Base-by-base conservation (phyloP, 768 basidiomycete genomes). In the Mrakia gelida region DNA sequence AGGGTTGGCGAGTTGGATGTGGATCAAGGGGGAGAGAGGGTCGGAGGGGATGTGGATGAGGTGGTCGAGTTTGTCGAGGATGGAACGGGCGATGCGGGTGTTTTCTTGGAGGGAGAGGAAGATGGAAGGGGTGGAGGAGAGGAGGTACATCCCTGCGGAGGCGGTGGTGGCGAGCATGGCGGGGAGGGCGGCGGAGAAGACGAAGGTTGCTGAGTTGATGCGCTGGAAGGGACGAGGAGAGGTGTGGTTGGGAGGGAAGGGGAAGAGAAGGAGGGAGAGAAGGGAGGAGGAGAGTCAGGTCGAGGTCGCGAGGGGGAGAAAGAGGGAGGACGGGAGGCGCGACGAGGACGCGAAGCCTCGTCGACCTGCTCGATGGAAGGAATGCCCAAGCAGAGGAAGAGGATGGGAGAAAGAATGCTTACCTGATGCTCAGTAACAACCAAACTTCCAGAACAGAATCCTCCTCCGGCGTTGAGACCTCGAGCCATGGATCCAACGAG, bases 181-280 rank as follows among this genome's bases (percentile, higher is more conserved):
- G 0, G 97, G 97, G 86, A 96, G 90, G 3, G 96, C 90, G 26
- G 97, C 97, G 1, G 96, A 97, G 87, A 94, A 99, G 78, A 99
- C 94, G 83, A 94, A 96, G 0, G 94, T 90, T 5, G 94, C 91
- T 23, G 93, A 94, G 83, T 98, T 98, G 88, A 96, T 97, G 67
- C 94, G 94, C 89, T 97, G 81, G 45, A 52, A 52, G 71, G 6
- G 28, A n/a, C 38, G 38, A 38, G 38, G 38, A 38, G 38, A 8
- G 1, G 3, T 38, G 38, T 3, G 38, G 38, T 38, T 38, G 38
- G 74, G 43, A 43, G 72, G 56, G 71, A 68, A 79, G 63, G 70
- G 38, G 61, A 34, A 21, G 54, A 45, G 45, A 23, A 13, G 73
- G 49, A 61, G 1, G 74, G 41, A 41, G 73, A 61, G 70, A 70